Evolutionary conservation across 2,329 filamentous ascomycete species (phyloP).

Genomic region (Cladophialophora bantiana): DNA sequence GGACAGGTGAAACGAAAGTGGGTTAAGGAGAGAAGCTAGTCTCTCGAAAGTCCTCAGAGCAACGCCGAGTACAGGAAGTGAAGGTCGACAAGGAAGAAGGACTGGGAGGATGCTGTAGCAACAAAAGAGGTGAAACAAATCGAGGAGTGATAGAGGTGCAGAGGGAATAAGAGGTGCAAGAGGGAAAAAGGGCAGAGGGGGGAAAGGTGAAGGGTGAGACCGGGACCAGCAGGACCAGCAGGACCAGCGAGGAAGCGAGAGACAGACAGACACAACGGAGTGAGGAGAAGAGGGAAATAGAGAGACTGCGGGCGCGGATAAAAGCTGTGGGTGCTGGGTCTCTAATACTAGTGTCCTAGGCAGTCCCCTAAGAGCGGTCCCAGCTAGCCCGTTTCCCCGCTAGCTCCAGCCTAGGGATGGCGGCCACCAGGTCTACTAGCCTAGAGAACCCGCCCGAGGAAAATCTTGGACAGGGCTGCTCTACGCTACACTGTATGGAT

Average conservation of each 20-base stretch:
- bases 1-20: conserved; percentile 42
- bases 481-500: background rate
- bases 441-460: conserved; percentile 12
- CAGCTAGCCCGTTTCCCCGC: conserved; percentile 18
- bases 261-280: conserved; percentile 28
- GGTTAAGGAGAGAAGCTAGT: conserved; percentile 41
- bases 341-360: conserved; percentile 20
- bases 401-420: conserved; percentile 14
- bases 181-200: conserved; percentile 25
- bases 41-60: conserved; percentile 36
- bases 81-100: conserved; percentile 31
- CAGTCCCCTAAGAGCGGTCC: background rate
- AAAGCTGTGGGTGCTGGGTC: conserved; percentile 1
- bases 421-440: conserved; percentile 12
- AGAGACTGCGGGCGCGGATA: conserved; percentile 16
- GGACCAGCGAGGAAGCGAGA: conserved; percentile 27
- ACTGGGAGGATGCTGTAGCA: conserved; percentile 33
- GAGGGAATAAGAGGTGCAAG: conserved; percentile 23
- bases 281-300: conserved; percentile 15
- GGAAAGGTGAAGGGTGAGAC: conserved; percentile 26
- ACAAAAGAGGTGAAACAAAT: conserved; percentile 35
- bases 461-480: conserved; percentile 22
- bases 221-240: conserved; percentile 17
- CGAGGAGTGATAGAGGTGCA: conserved; percentile 21
- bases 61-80: conserved; percentile 37